These are phyloP conservation scores for Aspergillus felis DNA, from an alignment of 2,329 filamentous ascomycete species.

Conservation along the genomic window DNA sequence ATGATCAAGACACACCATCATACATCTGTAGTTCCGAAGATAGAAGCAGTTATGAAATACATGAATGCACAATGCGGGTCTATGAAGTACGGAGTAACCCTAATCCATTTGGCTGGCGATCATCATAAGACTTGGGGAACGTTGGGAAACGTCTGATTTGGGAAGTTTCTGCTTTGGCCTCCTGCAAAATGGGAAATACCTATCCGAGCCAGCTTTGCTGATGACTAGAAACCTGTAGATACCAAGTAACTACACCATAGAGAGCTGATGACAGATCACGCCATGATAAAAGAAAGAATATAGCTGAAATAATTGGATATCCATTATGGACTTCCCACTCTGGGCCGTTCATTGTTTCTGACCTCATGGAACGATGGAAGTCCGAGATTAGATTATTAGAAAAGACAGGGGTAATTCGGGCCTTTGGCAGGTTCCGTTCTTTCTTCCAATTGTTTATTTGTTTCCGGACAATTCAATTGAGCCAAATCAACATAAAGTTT, in stretches of 20 bases:
- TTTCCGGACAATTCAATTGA: neutral
- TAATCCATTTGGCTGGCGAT: neutral
- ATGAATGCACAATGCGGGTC: too few relatives aligned
- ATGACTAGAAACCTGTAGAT: too few relatives aligned
- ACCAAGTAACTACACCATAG: too few relatives aligned
- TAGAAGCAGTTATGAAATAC: neutral
- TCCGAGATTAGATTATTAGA: neutral
- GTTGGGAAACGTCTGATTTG: neutral
- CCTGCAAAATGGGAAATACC: too few relatives aligned
- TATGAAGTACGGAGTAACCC: too few relatives aligned
- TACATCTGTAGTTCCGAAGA: neutral
- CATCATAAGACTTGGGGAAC: neutral
- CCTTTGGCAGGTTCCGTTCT: neutral
- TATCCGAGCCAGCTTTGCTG: too few relatives aligned
- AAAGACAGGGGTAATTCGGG: neutral
- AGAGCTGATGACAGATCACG: neutral
- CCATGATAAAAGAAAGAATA: neutral
- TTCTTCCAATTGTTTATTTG: neutral
- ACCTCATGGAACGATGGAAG: too few relatives aligned
- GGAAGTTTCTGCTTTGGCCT: neutral
- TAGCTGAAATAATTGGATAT: neutral
- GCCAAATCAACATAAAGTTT: conserved; percentile 8
- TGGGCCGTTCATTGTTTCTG: neutral
- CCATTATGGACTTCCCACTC: neutral
- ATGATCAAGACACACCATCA: neutral